Percentiles rank a stretch among this genome's conserved stretches.
These are phyloP conservation scores for Suhomyces maxii DNA, from an alignment of 1,139 yeast species.

Conservation along the genomic window DNA sequence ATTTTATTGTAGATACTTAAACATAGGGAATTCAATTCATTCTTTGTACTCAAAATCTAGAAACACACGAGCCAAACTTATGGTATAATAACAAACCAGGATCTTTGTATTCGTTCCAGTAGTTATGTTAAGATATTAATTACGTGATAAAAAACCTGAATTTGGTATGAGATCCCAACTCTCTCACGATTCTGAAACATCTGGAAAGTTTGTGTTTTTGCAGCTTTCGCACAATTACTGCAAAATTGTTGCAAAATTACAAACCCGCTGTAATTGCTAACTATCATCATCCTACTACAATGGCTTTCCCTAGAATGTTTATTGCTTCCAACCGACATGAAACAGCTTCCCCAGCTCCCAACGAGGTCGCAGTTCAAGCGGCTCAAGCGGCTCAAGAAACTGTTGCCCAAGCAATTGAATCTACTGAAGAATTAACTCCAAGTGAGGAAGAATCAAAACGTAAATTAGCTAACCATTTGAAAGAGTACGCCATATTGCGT, in stretches of 20 bases:
- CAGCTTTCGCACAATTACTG: background rate
- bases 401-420: background rate
- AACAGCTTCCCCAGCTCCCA: background rate
- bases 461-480: conserved; percentile 17
- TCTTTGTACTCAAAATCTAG: no score
- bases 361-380: background rate
- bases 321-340: background rate
- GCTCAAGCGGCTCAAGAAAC: background rate
- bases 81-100: no score
- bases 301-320: background rate
- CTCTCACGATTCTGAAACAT: background rate
- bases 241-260: background rate
- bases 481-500: conserved; percentile 26
- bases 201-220: background rate
- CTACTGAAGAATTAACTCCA: background rate
- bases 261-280: background rate
- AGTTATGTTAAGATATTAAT: no score
- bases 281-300: background rate
- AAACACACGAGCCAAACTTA: no score
- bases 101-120: no score
- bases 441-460: background rate
- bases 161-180: background rate
- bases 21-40: no score
- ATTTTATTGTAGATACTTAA: no score
- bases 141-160: no score